A percentile compares a stretch with the other conserved stretches of the same genome.
These are phyloP conservation scores for Nakaseomyces uthaithaninus DNA, from an alignment of 1,139 yeast genomes.

Conservation along the genomic window DNA sequence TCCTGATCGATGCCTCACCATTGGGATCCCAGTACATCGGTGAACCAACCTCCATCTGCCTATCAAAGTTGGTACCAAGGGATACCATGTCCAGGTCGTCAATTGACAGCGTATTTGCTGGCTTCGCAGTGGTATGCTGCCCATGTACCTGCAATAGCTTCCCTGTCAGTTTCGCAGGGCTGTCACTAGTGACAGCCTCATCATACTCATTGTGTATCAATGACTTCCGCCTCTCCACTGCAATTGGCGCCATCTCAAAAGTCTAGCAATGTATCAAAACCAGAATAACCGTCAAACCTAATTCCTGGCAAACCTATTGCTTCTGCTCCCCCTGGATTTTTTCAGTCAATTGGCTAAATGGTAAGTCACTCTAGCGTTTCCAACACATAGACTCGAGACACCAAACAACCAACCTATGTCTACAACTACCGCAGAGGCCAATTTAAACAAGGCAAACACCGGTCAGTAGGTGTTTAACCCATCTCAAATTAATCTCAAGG, in stretches of 20 bases:
- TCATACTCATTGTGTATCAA: constrained; percentile 15
- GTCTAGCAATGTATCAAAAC: too few species aligned
- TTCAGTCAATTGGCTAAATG: too few species aligned
- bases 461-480: too few species aligned
- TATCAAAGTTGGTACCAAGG: constrained; percentile 22
- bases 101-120: constrained; percentile 13
- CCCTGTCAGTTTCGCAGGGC: constrained; percentile 8
- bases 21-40: constrained; percentile 27
- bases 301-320: too few species aligned
- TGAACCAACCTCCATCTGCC: constrained; percentile 24
- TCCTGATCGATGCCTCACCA: constrained; percentile 14
- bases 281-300: too few species aligned
- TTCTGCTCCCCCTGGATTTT: too few species aligned
- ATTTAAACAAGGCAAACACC: too few species aligned
- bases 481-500: too few species aligned
- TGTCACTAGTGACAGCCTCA: constrained; percentile 8
- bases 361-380: too few species aligned
- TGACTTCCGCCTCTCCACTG: constrained; percentile 10
- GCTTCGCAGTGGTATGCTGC: constrained; percentile 10
- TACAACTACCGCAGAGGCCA: too few species aligned
- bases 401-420: too few species aligned
- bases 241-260: constrained; percentile 6
- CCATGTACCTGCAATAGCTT: constrained; percentile 6
- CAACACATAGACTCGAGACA: too few species aligned
- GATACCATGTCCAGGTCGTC: constrained; percentile 29